phyloP scores from a whole-genome alignment of 2,329 filamentous ascomycete genomes.

The Fusarium chuoi region DNA sequence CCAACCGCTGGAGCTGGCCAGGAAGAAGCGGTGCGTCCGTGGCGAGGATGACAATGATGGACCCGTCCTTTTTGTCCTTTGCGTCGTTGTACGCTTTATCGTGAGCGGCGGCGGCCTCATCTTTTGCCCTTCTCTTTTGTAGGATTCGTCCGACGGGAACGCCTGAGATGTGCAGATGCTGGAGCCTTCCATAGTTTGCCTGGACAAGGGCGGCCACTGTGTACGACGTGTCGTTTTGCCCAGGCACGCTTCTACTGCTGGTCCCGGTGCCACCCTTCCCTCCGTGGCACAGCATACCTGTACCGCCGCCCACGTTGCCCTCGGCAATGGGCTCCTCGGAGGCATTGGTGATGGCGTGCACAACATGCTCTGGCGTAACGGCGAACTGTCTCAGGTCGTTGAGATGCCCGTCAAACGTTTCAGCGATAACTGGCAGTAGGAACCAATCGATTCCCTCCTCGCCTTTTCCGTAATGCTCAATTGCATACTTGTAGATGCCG shows the following conservation, averaged over 20 bases:
- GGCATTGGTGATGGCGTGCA: background rate
- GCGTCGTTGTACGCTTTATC: background rate
- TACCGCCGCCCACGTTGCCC: background rate
- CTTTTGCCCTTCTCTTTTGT: background rate
- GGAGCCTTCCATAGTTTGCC: background rate
- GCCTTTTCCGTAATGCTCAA: background rate
- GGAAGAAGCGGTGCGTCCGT: background rate
- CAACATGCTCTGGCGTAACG: background rate
- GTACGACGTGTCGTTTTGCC: fast-evolving
- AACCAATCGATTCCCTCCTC: background rate
- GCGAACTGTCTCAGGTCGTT: background rate
- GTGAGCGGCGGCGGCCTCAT: background rate
- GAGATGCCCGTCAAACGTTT: background rate
- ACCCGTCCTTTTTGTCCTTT: background rate
- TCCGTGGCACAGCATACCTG: background rate
- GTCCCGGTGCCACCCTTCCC: background rate
- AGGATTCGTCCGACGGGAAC: background rate
- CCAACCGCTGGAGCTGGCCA: background rate
- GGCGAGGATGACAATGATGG: background rate
- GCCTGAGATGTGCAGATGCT: background rate
- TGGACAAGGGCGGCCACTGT: background rate
- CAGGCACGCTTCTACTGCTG: background rate
- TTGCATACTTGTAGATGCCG: background rate
- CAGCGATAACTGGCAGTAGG: background rate
- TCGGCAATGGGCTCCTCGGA: background rate